These are phyloP conservation scores for Chlamydomonas sphaeroides DNA, from an alignment of 139 green algal genomes.

Conservation along the genomic window DNA sequence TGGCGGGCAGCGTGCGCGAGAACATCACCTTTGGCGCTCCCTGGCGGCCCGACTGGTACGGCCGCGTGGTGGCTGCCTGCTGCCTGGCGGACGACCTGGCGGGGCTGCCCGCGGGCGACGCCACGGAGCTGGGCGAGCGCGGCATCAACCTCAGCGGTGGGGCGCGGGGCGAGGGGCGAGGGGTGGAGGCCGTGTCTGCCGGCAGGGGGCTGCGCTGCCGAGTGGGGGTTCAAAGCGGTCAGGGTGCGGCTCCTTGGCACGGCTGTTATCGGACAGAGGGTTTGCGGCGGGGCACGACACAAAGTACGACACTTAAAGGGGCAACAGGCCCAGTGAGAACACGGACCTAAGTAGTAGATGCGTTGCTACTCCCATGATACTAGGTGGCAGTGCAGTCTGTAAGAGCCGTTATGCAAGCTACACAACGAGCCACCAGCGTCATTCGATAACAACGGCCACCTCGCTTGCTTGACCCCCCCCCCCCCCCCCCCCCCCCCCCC, in stretches of 20 bases:
- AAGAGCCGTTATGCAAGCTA: too few relatives aligned
- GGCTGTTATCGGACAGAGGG: too few relatives aligned
- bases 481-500: neutral
- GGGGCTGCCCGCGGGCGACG: slow-evolving; percentile 77
- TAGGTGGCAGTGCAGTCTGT: too few relatives aligned
- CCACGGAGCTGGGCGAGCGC: slow-evolving; percentile 88
- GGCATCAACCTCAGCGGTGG: slow-evolving; percentile 83
- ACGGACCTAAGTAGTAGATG: too few relatives aligned
- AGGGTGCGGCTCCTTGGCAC: too few relatives aligned
- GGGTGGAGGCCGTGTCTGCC: neutral
- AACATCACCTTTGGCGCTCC: slow-evolving; percentile 83
- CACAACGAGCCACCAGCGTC: too few relatives aligned
- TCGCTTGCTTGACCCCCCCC: too few relatives aligned
- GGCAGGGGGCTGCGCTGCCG: neutral
- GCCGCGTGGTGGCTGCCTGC: slow-evolving; percentile 64
- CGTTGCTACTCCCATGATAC: too few relatives aligned
- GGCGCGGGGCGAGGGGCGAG: neutral
- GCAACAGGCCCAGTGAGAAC: too few relatives aligned
- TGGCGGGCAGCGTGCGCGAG: slow-evolving; percentile 74
- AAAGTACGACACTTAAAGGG: too few relatives aligned
- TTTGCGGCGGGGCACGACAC: too few relatives aligned
- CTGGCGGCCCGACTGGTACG: slow-evolving; percentile 64
- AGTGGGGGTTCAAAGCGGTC: neutral
- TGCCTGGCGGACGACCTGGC: slow-evolving; percentile 75
- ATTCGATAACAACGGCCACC: too few relatives aligned